Evolutionary conservation across 2,329 filamentous ascomycete species (phyloP), one percentile per base, ranked within the genome.

Genomic region (Neobulgaria alba): DNA sequence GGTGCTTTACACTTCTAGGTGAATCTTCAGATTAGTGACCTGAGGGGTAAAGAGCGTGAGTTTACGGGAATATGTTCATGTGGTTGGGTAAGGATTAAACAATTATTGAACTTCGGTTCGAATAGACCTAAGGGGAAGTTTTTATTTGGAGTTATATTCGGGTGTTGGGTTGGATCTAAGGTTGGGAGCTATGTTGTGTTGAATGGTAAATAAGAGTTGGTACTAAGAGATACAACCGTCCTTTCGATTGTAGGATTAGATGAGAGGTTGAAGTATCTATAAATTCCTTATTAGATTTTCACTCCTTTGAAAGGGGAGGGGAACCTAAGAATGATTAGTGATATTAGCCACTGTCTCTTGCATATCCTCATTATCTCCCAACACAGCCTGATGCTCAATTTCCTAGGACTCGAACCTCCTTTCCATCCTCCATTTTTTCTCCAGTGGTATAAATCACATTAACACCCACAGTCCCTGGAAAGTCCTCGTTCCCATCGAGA

Each of bases 301-400:
- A 26, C 23, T 12, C 7, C 7, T 7, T 7, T 7, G 23, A 12
- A 7, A 26, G 12, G 23, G 12, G 23, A 26, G n/a, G n/a, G 14
- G 26, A 8, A 61, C 68, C 52, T 63, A 87, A 83, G 86, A 93
- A 68, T 98, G 90, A 67, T 96, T 98, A 36, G 92, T 96, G 66
- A 96, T 75, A 65, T 89, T 93, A 61, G 96, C 76, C 31, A 81
- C 80, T 0, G 90, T 96, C 71, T 95, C 90, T n/a, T 89, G 79
- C 10, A 80, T 82, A n/a, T n/a, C n/a, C 10, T 42, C 54, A 41
- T 53, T 50, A 20, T 75, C 81, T 3, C 87, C 72, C 35, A 96
- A 71, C 62, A 85, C 78, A 14, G 84, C 88, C 68, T 95, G 85
- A 60, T 93, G 96, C 62, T 96, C 92, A 36, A 93, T 85, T n/a